Evolutionary conservation across 805 yeast genomes (phyloP).

Genomic region (Saturnispora besseyi): DNA sequence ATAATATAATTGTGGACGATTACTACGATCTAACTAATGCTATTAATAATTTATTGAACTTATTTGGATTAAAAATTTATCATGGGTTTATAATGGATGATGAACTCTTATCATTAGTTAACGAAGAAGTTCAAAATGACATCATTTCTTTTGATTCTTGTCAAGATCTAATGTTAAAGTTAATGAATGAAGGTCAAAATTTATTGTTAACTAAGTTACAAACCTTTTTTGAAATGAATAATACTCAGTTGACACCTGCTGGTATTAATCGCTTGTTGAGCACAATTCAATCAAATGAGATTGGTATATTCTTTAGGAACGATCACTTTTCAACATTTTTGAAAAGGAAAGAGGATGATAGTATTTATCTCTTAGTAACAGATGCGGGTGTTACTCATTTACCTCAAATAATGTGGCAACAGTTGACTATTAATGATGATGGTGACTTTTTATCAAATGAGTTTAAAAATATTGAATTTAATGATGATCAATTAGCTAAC

Average conservation of each 20-base stretch:
- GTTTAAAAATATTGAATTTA: slow-evolving; percentile 1
- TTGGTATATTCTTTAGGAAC: slow-evolving; percentile 75
- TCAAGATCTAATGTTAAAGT: slow-evolving; percentile 24
- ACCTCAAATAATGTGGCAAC: slow-evolving; percentile 70
- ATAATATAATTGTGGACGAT: slow-evolving; percentile 26
- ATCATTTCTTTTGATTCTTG: slow-evolving; percentile 21
- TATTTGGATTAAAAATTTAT: slow-evolving; percentile 34
- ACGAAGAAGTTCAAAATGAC: neutral
- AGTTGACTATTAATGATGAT: slow-evolving; percentile 53
- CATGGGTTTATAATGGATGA: slow-evolving; percentile 57
- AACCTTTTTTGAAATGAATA: slow-evolving; percentile 47
- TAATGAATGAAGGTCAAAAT: slow-evolving; percentile 11
- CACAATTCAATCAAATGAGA: slow-evolving; percentile 34
- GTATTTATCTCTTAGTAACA: slow-evolving; percentile 59
- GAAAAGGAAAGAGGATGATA: slow-evolving; percentile 39
- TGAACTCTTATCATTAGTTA: neutral
- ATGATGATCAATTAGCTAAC: neutral
- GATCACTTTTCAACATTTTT: slow-evolving; percentile 68
- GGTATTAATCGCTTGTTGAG: slow-evolving; percentile 47
- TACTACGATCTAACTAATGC: slow-evolving; percentile 16
- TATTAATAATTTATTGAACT: slow-evolving; percentile 16
- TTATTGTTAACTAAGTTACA: slow-evolving; percentile 8
- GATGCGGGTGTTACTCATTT: slow-evolving; percentile 53
- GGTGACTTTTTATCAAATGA: slow-evolving; percentile 49
- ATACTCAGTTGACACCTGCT: slow-evolving; percentile 64